Conservation (phyloP, 371 early-diverging fungal species). For the Actinomortierella ambigua region DNA sequence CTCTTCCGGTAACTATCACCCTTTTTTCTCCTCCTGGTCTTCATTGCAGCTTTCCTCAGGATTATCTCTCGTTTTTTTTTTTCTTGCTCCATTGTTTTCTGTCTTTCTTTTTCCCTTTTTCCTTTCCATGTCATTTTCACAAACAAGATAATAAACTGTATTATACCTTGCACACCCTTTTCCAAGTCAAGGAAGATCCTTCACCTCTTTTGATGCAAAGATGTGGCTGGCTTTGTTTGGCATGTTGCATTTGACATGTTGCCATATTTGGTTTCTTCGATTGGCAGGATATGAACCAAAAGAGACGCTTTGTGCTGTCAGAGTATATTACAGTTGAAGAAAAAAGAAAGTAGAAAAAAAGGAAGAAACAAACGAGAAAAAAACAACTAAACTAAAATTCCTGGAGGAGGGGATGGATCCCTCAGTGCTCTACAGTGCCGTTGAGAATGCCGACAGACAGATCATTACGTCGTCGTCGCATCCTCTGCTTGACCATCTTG, state of each 20-base stretch:
- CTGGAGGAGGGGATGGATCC: no score
- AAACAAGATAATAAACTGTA: slow-evolving; percentile 2
- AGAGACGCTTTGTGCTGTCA: neutral
- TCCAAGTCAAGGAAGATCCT: no score
- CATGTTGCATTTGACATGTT: no score
- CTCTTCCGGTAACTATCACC: neutral
- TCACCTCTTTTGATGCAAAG: no score
- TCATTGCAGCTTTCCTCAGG: no score
- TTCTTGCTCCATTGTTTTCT: neutral
- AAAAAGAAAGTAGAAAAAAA: neutral
- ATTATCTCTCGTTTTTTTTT: neutral
- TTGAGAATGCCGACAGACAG: slow-evolving; percentile 36
- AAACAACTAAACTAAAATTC: no score
- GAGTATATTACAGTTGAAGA: neutral
- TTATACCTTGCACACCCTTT: slow-evolving; percentile 26
- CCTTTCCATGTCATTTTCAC: neutral
- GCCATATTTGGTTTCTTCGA: no score
- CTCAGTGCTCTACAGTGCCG: slow-evolving; percentile 37
- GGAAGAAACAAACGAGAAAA: neutral
- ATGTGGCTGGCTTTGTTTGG: no score
- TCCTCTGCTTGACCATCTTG: slow-evolving; percentile 32
- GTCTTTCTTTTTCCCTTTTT: neutral
- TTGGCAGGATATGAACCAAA: no score
- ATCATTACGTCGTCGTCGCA: slow-evolving; percentile 40
- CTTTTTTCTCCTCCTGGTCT: neutral